These are phyloP conservation scores for Colletotrichum sp. DNA, from an alignment of 2,329 filamentous ascomycete genomes.

Conservation along the genomic window DNA sequence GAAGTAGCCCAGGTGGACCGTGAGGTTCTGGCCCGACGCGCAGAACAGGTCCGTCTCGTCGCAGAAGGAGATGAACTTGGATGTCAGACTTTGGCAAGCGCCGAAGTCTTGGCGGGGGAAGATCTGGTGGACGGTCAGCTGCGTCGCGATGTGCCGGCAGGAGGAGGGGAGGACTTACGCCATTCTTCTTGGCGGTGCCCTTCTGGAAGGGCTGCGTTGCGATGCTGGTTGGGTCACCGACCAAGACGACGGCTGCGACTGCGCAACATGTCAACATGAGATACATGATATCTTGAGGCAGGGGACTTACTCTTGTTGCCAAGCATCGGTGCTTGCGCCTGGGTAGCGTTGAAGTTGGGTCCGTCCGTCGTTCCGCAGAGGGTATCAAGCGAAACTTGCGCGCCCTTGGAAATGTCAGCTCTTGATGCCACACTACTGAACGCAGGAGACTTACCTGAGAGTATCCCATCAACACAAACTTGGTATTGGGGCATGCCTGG, in stretches of 20 bases:
- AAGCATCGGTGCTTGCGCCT: slow-evolving; percentile 29
- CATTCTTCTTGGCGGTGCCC: slow-evolving; percentile 40
- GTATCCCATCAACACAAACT: slow-evolving; percentile 46
- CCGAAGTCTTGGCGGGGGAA: slow-evolving; percentile 10
- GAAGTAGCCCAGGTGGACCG: slow-evolving; percentile 14
- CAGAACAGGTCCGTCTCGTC: slow-evolving; percentile 15
- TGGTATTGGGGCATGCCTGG: slow-evolving; percentile 38
- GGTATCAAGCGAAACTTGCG: slow-evolving; percentile 40
- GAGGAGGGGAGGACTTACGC: slow-evolving; percentile 33
- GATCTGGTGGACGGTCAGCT: not conserved
- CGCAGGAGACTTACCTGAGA: slow-evolving; percentile 37
- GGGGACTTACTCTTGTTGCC: slow-evolving; percentile 35
- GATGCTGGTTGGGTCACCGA: slow-evolving; percentile 46
- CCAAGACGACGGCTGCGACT: slow-evolving; percentile 45
- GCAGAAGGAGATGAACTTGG: slow-evolving; percentile 6
- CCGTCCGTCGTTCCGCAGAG: slow-evolving; percentile 38
- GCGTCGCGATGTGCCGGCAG: fast-evolving
- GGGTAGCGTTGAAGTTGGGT: slow-evolving; percentile 29
- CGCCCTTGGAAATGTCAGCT: slow-evolving; percentile 33
- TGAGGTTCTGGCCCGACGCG: slow-evolving; percentile 15
- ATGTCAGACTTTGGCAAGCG: not conserved
- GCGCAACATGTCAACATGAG: not conserved
- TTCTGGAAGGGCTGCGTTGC: slow-evolving; percentile 37
- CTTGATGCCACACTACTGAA: too few species aligned
- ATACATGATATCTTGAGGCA: fast-evolving